Evolutionary conservation across 495 filamentous ascomycete genomes (phyloP).

Genomic region (Xylaria castorea): DNA sequence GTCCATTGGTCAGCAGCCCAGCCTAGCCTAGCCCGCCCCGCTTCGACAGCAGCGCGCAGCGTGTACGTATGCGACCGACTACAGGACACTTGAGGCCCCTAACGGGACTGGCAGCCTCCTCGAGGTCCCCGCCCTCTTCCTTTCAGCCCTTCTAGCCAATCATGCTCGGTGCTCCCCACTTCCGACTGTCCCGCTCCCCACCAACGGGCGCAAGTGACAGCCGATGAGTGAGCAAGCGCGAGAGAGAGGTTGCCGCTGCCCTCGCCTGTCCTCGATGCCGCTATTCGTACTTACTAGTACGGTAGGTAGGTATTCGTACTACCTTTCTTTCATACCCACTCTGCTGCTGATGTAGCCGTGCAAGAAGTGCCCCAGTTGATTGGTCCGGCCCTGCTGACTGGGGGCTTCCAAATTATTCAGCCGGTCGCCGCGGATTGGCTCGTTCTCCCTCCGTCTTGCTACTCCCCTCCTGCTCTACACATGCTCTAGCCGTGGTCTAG

Average conservation of each 20-base stretch:
- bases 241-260: background rate
- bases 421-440: slow-evolving; percentile 28
- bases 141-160: slow-evolving; percentile 15
- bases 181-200: background rate
- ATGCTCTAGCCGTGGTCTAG: slow-evolving; percentile 26
- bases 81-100: background rate
- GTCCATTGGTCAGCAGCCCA: slow-evolving; percentile 27
- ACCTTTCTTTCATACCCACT: slow-evolving; percentile 1
- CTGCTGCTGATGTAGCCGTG: slow-evolving; percentile 16
- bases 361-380: slow-evolving; percentile 15
- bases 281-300: too few species aligned
- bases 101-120: slow-evolving; percentile 22
- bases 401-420: slow-evolving; percentile 29
- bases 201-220: background rate
- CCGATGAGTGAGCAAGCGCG: background rate
- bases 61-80: background rate
- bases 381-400: slow-evolving; percentile 6
- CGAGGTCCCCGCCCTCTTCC: background rate
- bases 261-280: background rate
- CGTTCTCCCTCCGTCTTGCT: slow-evolving; percentile 10
- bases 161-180: background rate
- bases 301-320: too few species aligned
- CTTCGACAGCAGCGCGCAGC: slow-evolving; percentile 14
- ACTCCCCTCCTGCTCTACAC: background rate
- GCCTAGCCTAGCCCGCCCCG: slow-evolving; percentile 29